Conservation (phyloP, 2,329 filamentous ascomycete species). For the Epichloe typhina region DNA sequence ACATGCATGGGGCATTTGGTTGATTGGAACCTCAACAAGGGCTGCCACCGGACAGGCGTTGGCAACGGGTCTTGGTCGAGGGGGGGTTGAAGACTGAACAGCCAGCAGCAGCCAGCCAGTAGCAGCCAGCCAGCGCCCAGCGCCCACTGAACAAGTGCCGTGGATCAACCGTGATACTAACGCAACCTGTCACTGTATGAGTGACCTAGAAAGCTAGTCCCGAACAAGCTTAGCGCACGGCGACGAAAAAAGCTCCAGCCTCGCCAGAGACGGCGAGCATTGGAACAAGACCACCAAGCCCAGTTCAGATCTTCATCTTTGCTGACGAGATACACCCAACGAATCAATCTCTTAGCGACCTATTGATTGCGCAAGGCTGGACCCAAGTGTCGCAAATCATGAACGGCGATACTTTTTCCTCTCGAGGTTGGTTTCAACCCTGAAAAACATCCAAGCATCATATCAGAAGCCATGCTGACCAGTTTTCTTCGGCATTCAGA, state of each 20-base stretch:
- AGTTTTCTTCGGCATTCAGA: constrained; percentile 20
- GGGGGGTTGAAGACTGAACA: too few species aligned
- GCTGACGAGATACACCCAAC: background rate
- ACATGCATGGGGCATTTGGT: background rate
- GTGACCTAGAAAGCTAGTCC: constrained; percentile 10
- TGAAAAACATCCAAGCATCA: background rate
- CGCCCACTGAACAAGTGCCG: background rate
- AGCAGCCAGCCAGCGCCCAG: background rate
- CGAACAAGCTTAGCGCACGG: constrained; percentile 15
- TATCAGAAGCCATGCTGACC: constrained; percentile 2
- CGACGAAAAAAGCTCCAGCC: constrained; percentile 32
- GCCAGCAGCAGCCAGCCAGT: background rate
- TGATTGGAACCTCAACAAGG: background rate
- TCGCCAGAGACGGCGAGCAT: constrained; percentile 15
- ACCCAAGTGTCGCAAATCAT: constrained; percentile 32
- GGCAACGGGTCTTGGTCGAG: too few species aligned
- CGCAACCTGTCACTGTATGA: background rate
- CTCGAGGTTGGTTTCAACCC: constrained; percentile 36
- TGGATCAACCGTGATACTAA: background rate
- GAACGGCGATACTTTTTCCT: constrained; percentile 77
- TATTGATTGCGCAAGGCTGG: constrained; percentile 6
- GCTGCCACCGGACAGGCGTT: background rate
- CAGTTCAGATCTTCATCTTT: background rate
- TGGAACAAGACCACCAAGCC: constrained; percentile 10
- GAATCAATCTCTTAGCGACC: constrained; percentile 3